These are phyloP conservation scores for Sequoiadendron giganteum DNA, from an alignment of 75 land plant species.

Conservation along the genomic window DNA sequence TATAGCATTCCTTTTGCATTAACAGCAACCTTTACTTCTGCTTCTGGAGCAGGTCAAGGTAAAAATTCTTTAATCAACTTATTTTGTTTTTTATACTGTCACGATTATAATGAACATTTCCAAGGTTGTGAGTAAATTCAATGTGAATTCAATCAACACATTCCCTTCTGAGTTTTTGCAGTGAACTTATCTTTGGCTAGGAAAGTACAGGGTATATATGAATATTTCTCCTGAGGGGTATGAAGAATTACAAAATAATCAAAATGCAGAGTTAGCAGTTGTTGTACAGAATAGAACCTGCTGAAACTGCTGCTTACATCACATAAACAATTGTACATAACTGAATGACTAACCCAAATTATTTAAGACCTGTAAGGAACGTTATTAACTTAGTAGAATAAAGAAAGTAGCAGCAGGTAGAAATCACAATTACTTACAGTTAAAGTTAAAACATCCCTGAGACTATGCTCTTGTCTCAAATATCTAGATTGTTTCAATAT, in stretches of 20 bases:
- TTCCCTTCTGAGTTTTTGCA: neutral
- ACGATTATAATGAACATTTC: neutral
- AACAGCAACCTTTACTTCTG: conserved; percentile 63
- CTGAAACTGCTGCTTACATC: neutral
- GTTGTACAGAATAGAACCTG: neutral
- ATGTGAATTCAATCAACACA: neutral
- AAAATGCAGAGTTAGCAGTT: neutral
- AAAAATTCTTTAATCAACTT: neutral
- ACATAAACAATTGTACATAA: neutral
- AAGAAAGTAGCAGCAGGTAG: neutral
- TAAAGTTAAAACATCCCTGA: neutral
- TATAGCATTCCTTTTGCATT: conserved; percentile 93
- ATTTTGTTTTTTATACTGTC: neutral
- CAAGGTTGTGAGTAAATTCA: neutral
- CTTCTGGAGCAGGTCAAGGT: conserved; percentile 92
- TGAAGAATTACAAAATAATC: neutral
- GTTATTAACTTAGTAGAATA: neutral
- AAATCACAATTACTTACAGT: neutral
- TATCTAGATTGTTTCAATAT: neutral
- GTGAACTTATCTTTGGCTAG: neutral
- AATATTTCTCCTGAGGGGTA: neutral
- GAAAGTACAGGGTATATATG: neutral
- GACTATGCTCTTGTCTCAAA: neutral
- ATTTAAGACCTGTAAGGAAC: neutral
- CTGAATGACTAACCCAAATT: neutral